A percentile compares a stretch with the other conserved stretches of the same genome.
Conservation (phyloP, 1,139 yeast species). For the Lodderomyces orthopsilosis region DNA sequence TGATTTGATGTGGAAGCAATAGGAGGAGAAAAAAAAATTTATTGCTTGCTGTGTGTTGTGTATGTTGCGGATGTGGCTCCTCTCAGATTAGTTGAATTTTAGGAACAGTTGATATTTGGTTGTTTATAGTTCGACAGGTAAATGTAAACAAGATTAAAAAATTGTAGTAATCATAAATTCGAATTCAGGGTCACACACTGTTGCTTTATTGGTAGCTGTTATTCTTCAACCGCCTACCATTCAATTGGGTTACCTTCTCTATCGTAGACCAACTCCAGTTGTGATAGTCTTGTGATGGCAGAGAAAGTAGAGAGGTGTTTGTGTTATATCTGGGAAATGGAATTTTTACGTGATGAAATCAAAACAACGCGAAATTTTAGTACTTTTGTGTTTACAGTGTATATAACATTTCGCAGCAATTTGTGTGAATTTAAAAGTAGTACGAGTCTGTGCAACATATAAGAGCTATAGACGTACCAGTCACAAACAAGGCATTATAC, state of each 20-base stretch:
- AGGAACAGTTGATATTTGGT: neutral
- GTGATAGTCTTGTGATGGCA: neutral
- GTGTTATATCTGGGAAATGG: neutral
- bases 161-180: too few species aligned
- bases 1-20: neutral
- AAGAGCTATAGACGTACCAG: neutral
- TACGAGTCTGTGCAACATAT: slow-evolving; percentile 1
- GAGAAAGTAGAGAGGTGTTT: neutral
- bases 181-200: too few species aligned
- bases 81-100: neutral
- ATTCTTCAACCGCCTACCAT: neutral
- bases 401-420: slow-evolving; percentile 1
- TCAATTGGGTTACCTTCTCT: neutral
- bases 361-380: slow-evolving; percentile 13
- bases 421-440: neutral
- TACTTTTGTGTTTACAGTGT: neutral
- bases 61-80: neutral
- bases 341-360: slow-evolving; percentile 4
- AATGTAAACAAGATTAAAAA: neutral
- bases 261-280: neutral
- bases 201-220: neutral
- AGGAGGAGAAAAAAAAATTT: neutral
- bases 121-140: neutral
- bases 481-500: neutral
- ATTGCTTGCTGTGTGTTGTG: neutral